phyloP scores from a whole-genome alignment of 2,329 filamentous ascomycete species.

The Phoma sp. region DNA sequence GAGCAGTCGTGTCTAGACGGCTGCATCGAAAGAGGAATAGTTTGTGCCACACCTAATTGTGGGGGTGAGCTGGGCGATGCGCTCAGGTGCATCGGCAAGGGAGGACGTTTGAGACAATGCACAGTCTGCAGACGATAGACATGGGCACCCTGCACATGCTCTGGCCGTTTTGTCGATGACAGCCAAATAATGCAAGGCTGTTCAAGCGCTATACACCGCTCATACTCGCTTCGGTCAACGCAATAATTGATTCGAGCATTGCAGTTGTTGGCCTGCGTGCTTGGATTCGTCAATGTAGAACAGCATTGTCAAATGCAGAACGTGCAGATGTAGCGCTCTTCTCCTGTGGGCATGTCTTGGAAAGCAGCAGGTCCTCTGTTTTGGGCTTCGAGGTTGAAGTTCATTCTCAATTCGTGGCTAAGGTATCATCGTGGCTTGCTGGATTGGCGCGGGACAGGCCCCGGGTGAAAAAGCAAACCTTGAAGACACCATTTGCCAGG shows the following conservation, averaged over 20 bases:
- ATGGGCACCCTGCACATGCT: conserved; percentile 22
- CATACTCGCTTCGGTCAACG: conserved; percentile 23
- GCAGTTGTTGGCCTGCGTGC: conserved; percentile 16
- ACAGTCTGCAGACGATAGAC: conserved; percentile 4
- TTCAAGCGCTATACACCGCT: conserved; percentile 25
- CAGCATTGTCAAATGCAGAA: conserved; percentile 33
- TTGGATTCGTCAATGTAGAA: conserved; percentile 28
- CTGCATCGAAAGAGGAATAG: conserved; percentile 3
- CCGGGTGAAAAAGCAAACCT: conserved; percentile 25
- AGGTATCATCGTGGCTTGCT: conserved; percentile 36
- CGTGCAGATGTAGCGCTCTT: conserved; percentile 28
- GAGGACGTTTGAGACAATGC: conserved; percentile 21
- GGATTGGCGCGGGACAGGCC: neutral
- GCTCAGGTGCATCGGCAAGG: conserved; percentile 22
- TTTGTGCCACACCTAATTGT: conserved; percentile 10
- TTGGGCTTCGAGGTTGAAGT: conserved; percentile 22
- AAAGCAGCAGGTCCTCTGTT: conserved; percentile 14
- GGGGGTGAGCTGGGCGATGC: conserved; percentile 16
- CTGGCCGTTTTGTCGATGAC: conserved; percentile 18
- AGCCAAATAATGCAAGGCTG: conserved; percentile 26
- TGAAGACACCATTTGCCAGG: conserved; percentile 32
- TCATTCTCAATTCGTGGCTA: conserved; percentile 27
- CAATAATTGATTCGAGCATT: conserved; percentile 25
- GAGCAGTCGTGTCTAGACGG: conserved; percentile 15
- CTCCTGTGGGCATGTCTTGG: conserved; percentile 14